Conservation (phyloP, 306 rosid species). For the Gastrolobium villosum region DNA sequence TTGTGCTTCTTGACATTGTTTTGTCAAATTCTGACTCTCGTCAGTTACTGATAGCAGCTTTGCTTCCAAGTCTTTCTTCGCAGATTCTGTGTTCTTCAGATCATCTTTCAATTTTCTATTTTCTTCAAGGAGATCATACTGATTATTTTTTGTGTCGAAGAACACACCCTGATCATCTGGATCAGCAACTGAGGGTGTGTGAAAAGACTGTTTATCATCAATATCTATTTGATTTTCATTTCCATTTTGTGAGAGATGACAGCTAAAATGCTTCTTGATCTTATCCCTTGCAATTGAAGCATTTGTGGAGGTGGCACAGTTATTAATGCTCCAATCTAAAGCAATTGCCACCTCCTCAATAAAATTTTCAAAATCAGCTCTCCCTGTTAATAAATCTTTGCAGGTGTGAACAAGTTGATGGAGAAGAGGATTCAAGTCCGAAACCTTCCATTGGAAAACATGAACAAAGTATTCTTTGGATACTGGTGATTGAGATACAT, state of each 20-base stretch:
- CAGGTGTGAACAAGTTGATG: slow-evolving; percentile 64
- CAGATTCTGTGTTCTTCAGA: slow-evolving; percentile 57
- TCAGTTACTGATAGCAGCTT: slow-evolving; percentile 55
- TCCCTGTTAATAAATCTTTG: slow-evolving; percentile 61
- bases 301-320: slow-evolving; percentile 59
- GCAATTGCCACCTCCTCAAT: slow-evolving; percentile 64
- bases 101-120: slow-evolving; percentile 63
- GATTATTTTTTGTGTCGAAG: slow-evolving; percentile 46
- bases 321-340: slow-evolving; percentile 72
- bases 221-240: slow-evolving; percentile 33
- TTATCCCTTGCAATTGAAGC: slow-evolving; percentile 64
- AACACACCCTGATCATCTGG: slow-evolving; percentile 48
- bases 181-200: slow-evolving; percentile 51
- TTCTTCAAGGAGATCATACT: slow-evolving; percentile 56
- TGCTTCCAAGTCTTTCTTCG: slow-evolving; percentile 61
- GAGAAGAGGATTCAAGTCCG: slow-evolving; percentile 66
- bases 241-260: slow-evolving; percentile 46
- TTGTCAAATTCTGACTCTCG: slow-evolving; percentile 57
- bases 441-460: slow-evolving; percentile 72
- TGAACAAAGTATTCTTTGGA: slow-evolving; percentile 63
- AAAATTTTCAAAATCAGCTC: slow-evolving; percentile 61
- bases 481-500: slow-evolving; percentile 50
- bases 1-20: slow-evolving; percentile 73
- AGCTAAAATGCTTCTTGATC: slow-evolving; percentile 74
- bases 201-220: slow-evolving; percentile 50